These are phyloP conservation scores for Thalassiosira hispida DNA, from an alignment of 352 stramenopile genomes.

Conservation along the genomic window DNA sequence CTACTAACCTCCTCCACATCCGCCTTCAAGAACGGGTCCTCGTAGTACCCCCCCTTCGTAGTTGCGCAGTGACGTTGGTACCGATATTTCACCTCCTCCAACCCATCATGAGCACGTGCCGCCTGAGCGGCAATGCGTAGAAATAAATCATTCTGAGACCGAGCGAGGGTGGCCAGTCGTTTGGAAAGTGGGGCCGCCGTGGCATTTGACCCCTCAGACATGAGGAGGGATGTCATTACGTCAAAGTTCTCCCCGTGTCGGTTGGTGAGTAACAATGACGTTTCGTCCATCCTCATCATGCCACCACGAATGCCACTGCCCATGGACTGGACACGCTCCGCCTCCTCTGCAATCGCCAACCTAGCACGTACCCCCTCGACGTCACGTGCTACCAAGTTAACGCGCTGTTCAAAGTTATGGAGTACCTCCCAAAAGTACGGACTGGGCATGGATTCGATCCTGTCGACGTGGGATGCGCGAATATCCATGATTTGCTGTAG, in stretches of 20 bases:
- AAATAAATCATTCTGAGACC: slow-evolving; percentile 50
- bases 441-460: slow-evolving; percentile 71
- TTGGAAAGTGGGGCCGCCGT: slow-evolving; percentile 42
- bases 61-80: slow-evolving; percentile 55
- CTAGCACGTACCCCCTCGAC: slow-evolving; percentile 34
- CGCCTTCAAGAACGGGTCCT: slow-evolving; percentile 71
- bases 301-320: not conserved
- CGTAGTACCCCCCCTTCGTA: slow-evolving; percentile 37
- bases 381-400: slow-evolving; percentile 25
- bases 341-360: slow-evolving; percentile 35
- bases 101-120: slow-evolving; percentile 43
- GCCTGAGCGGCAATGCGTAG: slow-evolving; percentile 33
- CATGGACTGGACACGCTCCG: slow-evolving; percentile 19
- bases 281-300: slow-evolving; percentile 6
- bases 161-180: slow-evolving; percentile 50
- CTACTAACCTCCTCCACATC: slow-evolving; percentile 56
- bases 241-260: slow-evolving; percentile 24
- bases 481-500: slow-evolving; percentile 65
- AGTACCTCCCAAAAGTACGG: slow-evolving; percentile 76
- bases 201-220: slow-evolving; percentile 20
- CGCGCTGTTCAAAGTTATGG: slow-evolving; percentile 61
- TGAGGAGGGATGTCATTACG: slow-evolving; percentile 48
- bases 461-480: slow-evolving; percentile 65
- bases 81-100: slow-evolving; percentile 60
- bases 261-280: slow-evolving; percentile 19